Evolutionary conservation across 352 stramenopile genomes (phyloP).

Genomic region (Globisporangium acanthophoron): DNA sequence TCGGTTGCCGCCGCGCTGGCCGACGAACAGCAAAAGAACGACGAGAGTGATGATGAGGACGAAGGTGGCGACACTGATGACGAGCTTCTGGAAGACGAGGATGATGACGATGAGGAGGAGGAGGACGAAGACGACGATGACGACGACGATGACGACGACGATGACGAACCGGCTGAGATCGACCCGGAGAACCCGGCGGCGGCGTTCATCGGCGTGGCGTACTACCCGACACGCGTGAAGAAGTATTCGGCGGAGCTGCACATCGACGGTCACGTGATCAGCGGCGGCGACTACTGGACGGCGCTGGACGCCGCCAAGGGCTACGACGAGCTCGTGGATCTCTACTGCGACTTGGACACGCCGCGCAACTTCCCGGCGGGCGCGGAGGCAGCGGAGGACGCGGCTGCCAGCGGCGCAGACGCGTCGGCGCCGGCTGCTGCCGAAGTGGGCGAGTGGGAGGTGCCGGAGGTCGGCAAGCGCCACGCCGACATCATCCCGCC

Average conservation of each 20-base stretch:
- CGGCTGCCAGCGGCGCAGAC: constrained; percentile 15
- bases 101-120: not conserved
- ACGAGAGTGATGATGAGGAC: not conserved
- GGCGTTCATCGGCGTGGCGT: constrained; percentile 66
- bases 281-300: constrained; percentile 78
- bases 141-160: constrained; percentile 17
- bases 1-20: constrained; percentile 7
- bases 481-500: constrained; percentile 72
- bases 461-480: constrained; percentile 60
- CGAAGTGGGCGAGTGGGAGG: constrained; percentile 43
- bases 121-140: constrained; percentile 11
- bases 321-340: constrained; percentile 77
- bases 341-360: constrained; percentile 74
- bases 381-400: constrained; percentile 20
- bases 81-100: not conserved
- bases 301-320: constrained; percentile 72
- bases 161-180: constrained; percentile 24
- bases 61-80: not conserved
- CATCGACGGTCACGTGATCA: constrained; percentile 64
- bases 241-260: constrained; percentile 77
- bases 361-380: constrained; percentile 64
- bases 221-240: constrained; percentile 66
- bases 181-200: constrained; percentile 25
- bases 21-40: constrained; percentile 8
- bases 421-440: not conserved